Evolutionary conservation across 495 filamentous ascomycete genomes (phyloP), one percentile per base, ranked within the genome.

Genomic region (Lasiosphaeria miniovina): DNA sequence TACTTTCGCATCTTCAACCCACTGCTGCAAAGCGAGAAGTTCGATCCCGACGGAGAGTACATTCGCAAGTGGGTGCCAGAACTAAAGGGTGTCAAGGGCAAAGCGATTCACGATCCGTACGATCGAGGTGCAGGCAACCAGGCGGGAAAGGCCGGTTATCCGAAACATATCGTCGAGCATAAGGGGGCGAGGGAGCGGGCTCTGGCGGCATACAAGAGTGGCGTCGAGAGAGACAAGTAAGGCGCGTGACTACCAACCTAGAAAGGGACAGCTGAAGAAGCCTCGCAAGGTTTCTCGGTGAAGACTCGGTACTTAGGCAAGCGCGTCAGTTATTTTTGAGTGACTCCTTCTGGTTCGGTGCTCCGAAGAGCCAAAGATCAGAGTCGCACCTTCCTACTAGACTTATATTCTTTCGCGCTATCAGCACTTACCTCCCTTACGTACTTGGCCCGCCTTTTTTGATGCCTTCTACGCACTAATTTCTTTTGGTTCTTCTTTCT

Each of bases 1-100:
- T 96, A 93, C 65, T 96, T 96, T 63, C 81, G 90, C 3, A 89
- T 97, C 59, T 96, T 97, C 71, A 97, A 96, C 68, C 93, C 93
- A 5, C 64, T 88, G 17, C 73, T 90, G 58, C 93, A 97, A 76
- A 90, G 88, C 66, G 90, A 93, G 79, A 91, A 87, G 74, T 96
- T 88, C 68, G 88, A 92, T 69, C 69, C 79, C 0, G 75, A 81
- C 0, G 88, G 88, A 0, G 78, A 80, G 53, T 91, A 89, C 68
- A 90, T 92, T 61, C 75, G 84, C 41, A 83, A 80, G 62, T 92
- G 89, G 89, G 77, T 91, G 11, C 79, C 79, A 32, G 88, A 92
- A 76, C 71, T 97, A 59, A 75, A 68, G 35, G 83, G 73, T 0
- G 71, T 96, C 4, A 57, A 68, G 36, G 80, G 78, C 0, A 85